phyloP scores from a whole-genome alignment of 257 asterid species.

The Nyctanthes arbortristis region DNA sequence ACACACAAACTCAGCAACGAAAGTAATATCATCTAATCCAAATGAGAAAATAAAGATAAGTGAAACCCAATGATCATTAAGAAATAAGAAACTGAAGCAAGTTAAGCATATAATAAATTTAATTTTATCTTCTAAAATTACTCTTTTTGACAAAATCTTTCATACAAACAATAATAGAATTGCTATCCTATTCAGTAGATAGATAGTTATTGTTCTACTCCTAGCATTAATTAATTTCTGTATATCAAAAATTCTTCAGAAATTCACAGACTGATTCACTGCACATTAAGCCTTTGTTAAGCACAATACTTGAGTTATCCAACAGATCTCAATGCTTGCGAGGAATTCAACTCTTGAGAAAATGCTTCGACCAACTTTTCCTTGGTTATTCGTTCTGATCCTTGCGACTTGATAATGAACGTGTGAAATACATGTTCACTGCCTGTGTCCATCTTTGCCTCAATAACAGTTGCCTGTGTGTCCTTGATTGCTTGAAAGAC shows the following conservation, averaged over 20 bases:
- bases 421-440: slow-evolving; percentile 69
- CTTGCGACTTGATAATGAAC: slow-evolving; percentile 58
- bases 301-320: slow-evolving; percentile 25
- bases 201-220: slow-evolving; percentile 18
- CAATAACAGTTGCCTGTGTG: slow-evolving; percentile 52
- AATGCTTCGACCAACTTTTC: slow-evolving; percentile 67
- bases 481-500: slow-evolving; percentile 55
- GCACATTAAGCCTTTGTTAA: slow-evolving; percentile 23
- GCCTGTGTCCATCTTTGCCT: slow-evolving; percentile 54
- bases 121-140: slow-evolving; percentile 23
- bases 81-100: background rate
- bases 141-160: slow-evolving; percentile 15
- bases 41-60: no score
- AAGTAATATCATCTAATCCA: background rate
- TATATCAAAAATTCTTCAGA: slow-evolving; percentile 26
- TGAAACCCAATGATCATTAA: background rate
- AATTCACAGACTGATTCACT: slow-evolving; percentile 18
- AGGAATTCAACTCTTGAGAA: slow-evolving; percentile 37
- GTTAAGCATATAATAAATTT: background rate
- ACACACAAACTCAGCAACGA: background rate
- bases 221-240: slow-evolving; percentile 29
- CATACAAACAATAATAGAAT: slow-evolving; percentile 15
- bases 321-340: slow-evolving; percentile 26
- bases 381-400: slow-evolving; percentile 58
- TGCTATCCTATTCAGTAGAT: slow-evolving; percentile 16